Evolutionary conservation across 1,284 basidiomycete genomes (phyloP).

Genomic region (Megacollybia platyphylla): DNA sequence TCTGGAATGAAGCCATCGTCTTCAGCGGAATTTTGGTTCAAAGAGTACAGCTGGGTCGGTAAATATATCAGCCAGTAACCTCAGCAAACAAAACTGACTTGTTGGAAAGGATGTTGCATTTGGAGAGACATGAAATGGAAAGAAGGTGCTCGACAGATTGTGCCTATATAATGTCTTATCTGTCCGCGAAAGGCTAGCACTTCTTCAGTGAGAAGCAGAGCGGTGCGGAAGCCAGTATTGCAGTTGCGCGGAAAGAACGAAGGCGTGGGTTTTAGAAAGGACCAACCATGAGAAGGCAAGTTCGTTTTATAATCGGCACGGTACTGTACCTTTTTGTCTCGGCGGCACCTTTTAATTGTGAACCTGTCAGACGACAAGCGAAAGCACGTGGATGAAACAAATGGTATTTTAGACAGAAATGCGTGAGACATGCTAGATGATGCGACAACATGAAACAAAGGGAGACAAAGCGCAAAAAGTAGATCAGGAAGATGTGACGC

Average conservation of each 20-base stretch:
- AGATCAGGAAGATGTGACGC: conserved; percentile 3
- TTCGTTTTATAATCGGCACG: not conserved
- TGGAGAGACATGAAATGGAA: not conserved
- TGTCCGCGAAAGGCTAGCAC: too few relatives aligned
- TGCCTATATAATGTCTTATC: too few relatives aligned
- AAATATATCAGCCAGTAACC: not conserved
- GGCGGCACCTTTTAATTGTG: not conserved
- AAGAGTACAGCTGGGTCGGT: not conserved
- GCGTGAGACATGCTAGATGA: not conserved
- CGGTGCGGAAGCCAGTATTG: too few relatives aligned
- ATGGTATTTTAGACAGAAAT: not conserved
- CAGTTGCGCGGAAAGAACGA: not conserved
- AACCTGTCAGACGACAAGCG: not conserved
- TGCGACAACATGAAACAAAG: not conserved
- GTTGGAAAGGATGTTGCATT: not conserved
- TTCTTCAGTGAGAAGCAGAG: too few relatives aligned
- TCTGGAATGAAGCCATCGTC: not conserved
- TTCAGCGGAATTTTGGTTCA: not conserved
- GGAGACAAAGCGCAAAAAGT: not conserved
- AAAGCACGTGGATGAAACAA: not conserved
- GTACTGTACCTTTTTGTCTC: not conserved
- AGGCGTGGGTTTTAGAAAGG: not conserved
- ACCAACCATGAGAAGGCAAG: not conserved
- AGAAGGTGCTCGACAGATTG: too few relatives aligned
- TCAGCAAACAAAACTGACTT: not conserved